Base-by-base conservation (phyloP, 2,329 filamentous ascomycete genomes). In the Microthyrium microscopicum region DNA sequence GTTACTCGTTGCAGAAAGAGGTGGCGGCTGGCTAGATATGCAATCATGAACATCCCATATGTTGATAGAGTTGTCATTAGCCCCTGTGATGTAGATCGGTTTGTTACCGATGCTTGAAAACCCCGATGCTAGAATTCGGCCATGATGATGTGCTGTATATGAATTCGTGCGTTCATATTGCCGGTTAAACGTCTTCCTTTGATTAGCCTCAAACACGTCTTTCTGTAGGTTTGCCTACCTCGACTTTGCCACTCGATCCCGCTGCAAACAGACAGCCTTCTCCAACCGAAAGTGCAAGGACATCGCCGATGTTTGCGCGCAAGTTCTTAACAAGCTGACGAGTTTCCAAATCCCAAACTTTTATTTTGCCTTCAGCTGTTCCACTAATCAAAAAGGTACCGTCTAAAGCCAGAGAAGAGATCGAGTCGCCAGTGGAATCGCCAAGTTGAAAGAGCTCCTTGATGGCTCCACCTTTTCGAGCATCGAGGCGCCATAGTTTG, bases 271-370 rank as follows among this genome's bases (percentile, higher is more conserved):
- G 63, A 40, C 78, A 77, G 0, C 84, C 83, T 57, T 81, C 83
- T 17, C 80, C 77, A 54, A 94, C 77, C 41, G 83, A 77, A 27
- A 95, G 62, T 1, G 83, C 77, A 63, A 91, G 83, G 31, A 95
- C 71, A 51, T 95, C 83, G 27, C 75, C 76, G 21, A 70, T 71
- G 44, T 84, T 78, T 1, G 77, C 73, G 48, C 79, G 84, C 48
- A 98, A 77, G 13, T 82, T 84, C 37, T 89, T 70, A 28, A 98
- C 66, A 31, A 89, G 75, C 55, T 98, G 89, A 34, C 78, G 75
- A 0, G 89, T 95, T 50, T 95, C 87, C 11, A 98, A 65, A 50
- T 98, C 91, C 87, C 91, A 98, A 8, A 98, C 71, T 51, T 95
- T 87, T 39, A 98, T 73, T 32, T 92, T 70, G 16, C 89, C 91